These are phyloP conservation scores for Lathyrus aphaca DNA, from an alignment of 306 rosid genomes.

Conservation along the genomic window DNA sequence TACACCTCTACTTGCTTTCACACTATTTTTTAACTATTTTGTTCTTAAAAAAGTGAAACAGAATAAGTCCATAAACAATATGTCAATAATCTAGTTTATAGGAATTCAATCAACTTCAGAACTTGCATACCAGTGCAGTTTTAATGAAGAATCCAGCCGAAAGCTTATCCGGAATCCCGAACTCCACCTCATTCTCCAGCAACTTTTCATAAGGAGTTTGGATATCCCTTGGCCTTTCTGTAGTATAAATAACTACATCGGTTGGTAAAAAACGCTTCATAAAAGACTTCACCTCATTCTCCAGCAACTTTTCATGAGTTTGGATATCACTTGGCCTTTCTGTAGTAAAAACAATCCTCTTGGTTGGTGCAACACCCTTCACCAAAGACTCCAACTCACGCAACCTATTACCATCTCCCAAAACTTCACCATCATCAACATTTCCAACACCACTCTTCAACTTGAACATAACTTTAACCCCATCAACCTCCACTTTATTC, in stretches of 20 bases:
- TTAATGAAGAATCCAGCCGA: slow-evolving; percentile 89
- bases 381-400: slow-evolving; percentile 74
- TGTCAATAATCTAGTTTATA: not conserved
- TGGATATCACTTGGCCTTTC: too few species aligned
- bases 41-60: not conserved
- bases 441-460: slow-evolving; percentile 61
- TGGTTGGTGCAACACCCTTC: slow-evolving; percentile 69
- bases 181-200: slow-evolving; percentile 91
- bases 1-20: not conserved
- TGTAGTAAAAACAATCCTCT: slow-evolving; percentile 78
- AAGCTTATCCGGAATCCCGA: slow-evolving; percentile 88
- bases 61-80: not conserved
- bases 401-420: slow-evolving; percentile 39
- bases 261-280: too few species aligned
- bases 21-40: not conserved
- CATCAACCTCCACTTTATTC: slow-evolving; percentile 95
- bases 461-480: slow-evolving; percentile 86
- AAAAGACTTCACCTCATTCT: too few species aligned
- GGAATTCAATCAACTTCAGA: slow-evolving; percentile 5
- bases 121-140: slow-evolving; percentile 73
- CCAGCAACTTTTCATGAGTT: too few species aligned
- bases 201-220: slow-evolving; percentile 91
- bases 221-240: slow-evolving; percentile 88
- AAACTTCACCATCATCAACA: slow-evolving; percentile 54
- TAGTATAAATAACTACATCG: too few species aligned